phyloP scores from a whole-genome alignment of 768 basidiomycete genomes.

The Podaxis sp. region DNA sequence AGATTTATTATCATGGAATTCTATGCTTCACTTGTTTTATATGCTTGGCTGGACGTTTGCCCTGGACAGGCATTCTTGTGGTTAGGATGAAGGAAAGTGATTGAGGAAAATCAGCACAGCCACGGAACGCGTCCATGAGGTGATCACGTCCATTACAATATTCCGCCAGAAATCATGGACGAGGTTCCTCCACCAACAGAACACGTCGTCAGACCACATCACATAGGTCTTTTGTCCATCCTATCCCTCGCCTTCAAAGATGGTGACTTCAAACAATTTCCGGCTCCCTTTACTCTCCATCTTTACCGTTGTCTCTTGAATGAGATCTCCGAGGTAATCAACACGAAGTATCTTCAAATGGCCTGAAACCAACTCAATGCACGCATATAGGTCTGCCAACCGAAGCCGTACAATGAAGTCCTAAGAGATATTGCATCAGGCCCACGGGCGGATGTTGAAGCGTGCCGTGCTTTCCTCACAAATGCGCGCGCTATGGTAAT shows the following conservation, averaged over 20 bases:
- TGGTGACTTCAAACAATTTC: constrained; percentile 50
- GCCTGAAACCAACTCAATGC: background rate
- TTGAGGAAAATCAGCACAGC: constrained; percentile 17
- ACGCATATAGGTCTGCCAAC: constrained; percentile 54
- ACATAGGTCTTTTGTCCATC: constrained; percentile 66
- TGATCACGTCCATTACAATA: constrained; percentile 1
- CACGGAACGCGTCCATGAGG: constrained; percentile 11
- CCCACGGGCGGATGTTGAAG: constrained; percentile 41
- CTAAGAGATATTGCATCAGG: constrained; percentile 43
- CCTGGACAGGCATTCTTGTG: constrained; percentile 21
- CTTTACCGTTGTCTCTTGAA: constrained; percentile 65
- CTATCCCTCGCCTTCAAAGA: constrained; percentile 66
- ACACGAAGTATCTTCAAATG: constrained; percentile 1
- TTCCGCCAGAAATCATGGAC: constrained; percentile 30
- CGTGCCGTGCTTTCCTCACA: constrained; percentile 44
- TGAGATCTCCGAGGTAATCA: constrained; percentile 68
- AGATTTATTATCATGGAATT: constrained; percentile 6
- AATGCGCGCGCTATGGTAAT: constrained; percentile 41
- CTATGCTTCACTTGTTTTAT: constrained; percentile 25
- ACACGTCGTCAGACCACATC: constrained; percentile 75
- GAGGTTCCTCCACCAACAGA: constrained; percentile 61
- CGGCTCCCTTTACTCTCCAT: constrained; percentile 58
- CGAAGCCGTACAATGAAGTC: constrained; percentile 55
- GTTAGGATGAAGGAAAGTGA: constrained; percentile 22
- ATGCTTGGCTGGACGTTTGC: constrained; percentile 34